Conservation (phyloP, 1,139 yeast genomes). For the Geotrichum aggregatum region DNA sequence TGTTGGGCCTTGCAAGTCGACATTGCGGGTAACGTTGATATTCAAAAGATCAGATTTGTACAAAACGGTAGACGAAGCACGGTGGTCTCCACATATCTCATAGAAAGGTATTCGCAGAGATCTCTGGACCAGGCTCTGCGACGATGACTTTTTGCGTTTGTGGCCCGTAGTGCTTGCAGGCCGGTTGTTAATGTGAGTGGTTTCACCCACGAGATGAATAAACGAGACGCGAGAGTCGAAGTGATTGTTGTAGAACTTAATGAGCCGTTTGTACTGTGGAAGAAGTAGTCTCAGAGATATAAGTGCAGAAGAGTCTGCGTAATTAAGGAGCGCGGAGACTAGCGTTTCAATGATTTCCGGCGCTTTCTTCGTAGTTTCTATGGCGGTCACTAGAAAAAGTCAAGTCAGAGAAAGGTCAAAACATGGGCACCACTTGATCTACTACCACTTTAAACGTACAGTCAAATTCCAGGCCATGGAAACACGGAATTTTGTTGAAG, state of each 20-base stretch:
- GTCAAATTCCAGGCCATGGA: slow-evolving; percentile 13
- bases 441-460: slow-evolving; percentile 7
- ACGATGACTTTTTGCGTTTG: slow-evolving; percentile 2
- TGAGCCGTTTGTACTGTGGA: slow-evolving; percentile 8
- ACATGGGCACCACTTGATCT: too few relatives aligned
- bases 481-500: slow-evolving; percentile 4
- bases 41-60: neutral
- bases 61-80: neutral
- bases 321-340: neutral
- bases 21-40: neutral
- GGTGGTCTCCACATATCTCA: neutral
- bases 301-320: neutral
- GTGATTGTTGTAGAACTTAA: slow-evolving; percentile 1
- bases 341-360: slow-evolving; percentile 3
- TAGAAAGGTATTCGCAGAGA: slow-evolving; percentile 5
- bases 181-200: neutral
- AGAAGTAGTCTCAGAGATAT: slow-evolving; percentile 3
- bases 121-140: slow-evolving; percentile 4
- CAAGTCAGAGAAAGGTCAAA: too few relatives aligned
- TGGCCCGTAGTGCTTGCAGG: slow-evolving; percentile 2
- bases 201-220: neutral
- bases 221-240: slow-evolving; percentile 3
- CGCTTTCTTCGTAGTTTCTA: slow-evolving; percentile 1
- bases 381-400: neutral
- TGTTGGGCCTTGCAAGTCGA: neutral